A percentile compares a stretch with the other conserved stretches of the same genome.
Evolutionary conservation across 2,329 filamentous ascomycete genomes (phyloP).

Genomic region (Diplodia mutila): DNA sequence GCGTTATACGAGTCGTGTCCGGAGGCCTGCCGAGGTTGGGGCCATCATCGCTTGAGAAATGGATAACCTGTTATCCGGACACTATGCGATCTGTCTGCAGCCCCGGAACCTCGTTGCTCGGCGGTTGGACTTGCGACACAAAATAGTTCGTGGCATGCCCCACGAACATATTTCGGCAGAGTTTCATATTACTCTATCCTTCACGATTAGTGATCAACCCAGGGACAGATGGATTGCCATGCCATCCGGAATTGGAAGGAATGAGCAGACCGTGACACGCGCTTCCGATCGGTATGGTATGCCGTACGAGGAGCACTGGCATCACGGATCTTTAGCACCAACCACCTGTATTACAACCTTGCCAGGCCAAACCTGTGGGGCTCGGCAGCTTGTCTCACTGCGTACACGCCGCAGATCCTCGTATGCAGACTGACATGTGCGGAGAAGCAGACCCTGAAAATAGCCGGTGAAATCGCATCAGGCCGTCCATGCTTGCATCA

Average conservation of each 20-base stretch:
- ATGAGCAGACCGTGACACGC: background rate
- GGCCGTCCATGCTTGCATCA: slow-evolving; percentile 12
- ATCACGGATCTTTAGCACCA: background rate
- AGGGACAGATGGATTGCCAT: background rate
- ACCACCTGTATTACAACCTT: background rate
- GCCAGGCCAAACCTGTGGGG: background rate
- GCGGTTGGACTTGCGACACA: background rate
- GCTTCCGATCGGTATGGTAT: background rate
- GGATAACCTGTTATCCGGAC: background rate
- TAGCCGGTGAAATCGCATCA: background rate
- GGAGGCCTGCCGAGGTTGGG: background rate
- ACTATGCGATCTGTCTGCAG: background rate
- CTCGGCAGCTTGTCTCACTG: slow-evolving; percentile 4
- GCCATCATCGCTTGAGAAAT: background rate
- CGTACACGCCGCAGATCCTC: background rate
- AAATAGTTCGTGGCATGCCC: too few relatives aligned
- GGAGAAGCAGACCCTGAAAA: slow-evolving; percentile 16
- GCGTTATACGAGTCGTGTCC: background rate
- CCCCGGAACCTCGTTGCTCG: background rate
- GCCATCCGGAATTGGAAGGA: too few relatives aligned
- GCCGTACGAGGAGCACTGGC: slow-evolving; percentile 10
- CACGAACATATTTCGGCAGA: background rate
- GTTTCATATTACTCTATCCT: background rate
- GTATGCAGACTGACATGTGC: slow-evolving; percentile 3
- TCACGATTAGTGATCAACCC: background rate